phyloP scores from a whole-genome alignment of 139 green algal genomes.

The Chlorella sp. region DNA sequence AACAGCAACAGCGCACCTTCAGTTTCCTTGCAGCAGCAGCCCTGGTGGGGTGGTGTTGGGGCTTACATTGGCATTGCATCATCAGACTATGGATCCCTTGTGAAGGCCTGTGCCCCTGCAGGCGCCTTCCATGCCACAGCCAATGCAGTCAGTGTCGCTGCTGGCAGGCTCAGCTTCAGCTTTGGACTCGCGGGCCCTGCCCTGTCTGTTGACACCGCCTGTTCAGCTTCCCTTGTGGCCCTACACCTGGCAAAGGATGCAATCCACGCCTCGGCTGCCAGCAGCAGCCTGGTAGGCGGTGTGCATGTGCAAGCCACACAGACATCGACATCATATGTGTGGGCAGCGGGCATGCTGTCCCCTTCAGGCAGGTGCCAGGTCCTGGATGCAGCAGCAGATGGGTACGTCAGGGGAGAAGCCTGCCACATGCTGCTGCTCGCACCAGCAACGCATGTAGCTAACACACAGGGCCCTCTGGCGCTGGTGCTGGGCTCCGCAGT shows the following conservation, averaged over 20 bases:
- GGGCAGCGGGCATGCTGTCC: constrained; percentile 58
- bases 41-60: too few relatives aligned
- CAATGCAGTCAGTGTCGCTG: constrained; percentile 56
- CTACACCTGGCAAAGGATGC: too few relatives aligned
- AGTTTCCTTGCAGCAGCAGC: too few relatives aligned
- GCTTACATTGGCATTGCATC: neutral
- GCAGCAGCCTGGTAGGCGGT: constrained; percentile 56
- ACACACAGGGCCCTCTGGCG: too few relatives aligned
- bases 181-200: constrained; percentile 60
- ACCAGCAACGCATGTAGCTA: constrained; percentile 28
- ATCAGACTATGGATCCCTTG: too few relatives aligned
- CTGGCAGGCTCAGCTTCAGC: constrained; percentile 61
- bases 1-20: too few relatives aligned
- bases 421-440: constrained; percentile 24
- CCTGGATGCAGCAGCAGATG: constrained; percentile 65
- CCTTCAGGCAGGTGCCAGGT: constrained; percentile 77
- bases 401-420: constrained; percentile 73
- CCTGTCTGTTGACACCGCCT: constrained; percentile 76
- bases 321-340: constrained; percentile 56
- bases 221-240: constrained; percentile 66
- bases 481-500: constrained; percentile 59
- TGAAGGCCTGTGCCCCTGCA: too few relatives aligned
- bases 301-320: constrained; percentile 64
- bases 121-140: constrained; percentile 51
- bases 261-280: too few relatives aligned